Base-by-base conservation (phyloP, 139 green algal species). In the Coelastrella sp. region DNA sequence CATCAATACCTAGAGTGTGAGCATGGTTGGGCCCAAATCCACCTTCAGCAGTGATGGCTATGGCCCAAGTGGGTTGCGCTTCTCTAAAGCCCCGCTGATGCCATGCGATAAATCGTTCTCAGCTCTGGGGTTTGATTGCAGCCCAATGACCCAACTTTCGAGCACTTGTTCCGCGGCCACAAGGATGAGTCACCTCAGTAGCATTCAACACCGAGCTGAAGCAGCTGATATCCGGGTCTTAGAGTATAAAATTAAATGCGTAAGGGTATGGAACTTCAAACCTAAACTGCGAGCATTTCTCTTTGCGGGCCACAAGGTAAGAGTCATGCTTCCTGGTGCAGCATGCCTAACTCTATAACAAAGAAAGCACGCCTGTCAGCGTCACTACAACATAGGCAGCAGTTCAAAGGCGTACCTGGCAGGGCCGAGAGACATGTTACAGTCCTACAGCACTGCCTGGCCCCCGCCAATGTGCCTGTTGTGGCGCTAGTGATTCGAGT, bases 201-300 rank as follows among this genome's bases (percentile, higher is more conserved):
- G 95, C 91, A 4, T 99, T 98, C 91, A 97, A 98, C 89, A 92
- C 80, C 47, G 98, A 97, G 92, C 96, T 98, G 95, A 96, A 96
- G 89, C 97, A 99, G 93, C 90, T 98, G 7, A 95, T 98, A 8
- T 97, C 95, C 2, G 95, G 95, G 5, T 95, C 92, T 0, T 54
- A 97, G 82, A 96, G 98, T 47, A 47, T 47, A 47, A 47, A 47
- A 2, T 0, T 81, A 92, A 94, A 81, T 94, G 76, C 32, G 94
- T 99, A 23, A 98, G 98, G 96, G 93, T 99, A 16, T 99, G 97
- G 97, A 98, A 98, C 94, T 98, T 98, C 93, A 98, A 98, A 78
- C 95, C 96, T 0, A 95, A 98, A 92, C 90, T 98, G 80, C 89
- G 96, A 0, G 97, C 97, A 0, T 98, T 95, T 68, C 91, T 95